Percentiles rank a stretch among this genome's conserved stretches.
These are phyloP conservation scores for Anthracocystis walkeri DNA, from an alignment of 1,284 basidiomycete genomes.

Conservation along the genomic window DNA sequence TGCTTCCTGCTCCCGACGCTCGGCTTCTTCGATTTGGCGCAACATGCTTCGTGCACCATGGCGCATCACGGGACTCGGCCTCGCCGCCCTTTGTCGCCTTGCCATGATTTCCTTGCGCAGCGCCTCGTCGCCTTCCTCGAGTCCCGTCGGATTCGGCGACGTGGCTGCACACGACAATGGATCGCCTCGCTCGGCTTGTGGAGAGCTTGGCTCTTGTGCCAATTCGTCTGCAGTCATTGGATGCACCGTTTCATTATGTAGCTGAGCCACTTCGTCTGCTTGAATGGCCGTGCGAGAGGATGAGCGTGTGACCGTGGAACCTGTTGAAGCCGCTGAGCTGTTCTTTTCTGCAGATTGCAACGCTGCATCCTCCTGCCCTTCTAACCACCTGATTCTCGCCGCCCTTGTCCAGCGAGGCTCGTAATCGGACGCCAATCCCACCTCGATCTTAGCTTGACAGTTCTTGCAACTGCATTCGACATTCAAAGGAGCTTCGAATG, in stretches of 20 bases:
- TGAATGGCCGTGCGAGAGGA: conserved; percentile 38
- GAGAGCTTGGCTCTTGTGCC: conserved; percentile 28
- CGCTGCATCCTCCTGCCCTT: conserved; percentile 29
- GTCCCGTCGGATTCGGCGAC: conserved; percentile 21
- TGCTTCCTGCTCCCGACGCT: conserved; percentile 35
- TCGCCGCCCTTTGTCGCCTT: conserved; percentile 22
- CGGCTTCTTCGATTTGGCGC: conserved; percentile 50
- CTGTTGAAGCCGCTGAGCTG: background rate
- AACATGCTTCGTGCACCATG: conserved; percentile 47
- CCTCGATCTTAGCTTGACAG: conserved; percentile 39
- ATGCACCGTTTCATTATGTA: conserved; percentile 37
- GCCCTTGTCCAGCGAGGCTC: conserved; percentile 40
- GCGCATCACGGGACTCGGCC: conserved; percentile 35
- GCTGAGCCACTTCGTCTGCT: conserved; percentile 42
- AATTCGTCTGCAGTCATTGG: conserved; percentile 36
- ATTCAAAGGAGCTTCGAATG: conserved; percentile 43
- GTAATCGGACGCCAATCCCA: conserved; percentile 35
- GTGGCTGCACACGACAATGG: background rate
- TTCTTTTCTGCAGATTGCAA: background rate
- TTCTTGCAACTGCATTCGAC: conserved; percentile 48
- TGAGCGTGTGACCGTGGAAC: conserved; percentile 6
- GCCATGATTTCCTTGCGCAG: conserved; percentile 35
- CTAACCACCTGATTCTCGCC: conserved; percentile 39
- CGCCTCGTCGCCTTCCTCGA: conserved; percentile 34
- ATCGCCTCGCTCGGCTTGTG: conserved; percentile 13